These are phyloP conservation scores for Styphnolobium japonicum DNA, from an alignment of 306 rosid genomes.

Conservation along the genomic window DNA sequence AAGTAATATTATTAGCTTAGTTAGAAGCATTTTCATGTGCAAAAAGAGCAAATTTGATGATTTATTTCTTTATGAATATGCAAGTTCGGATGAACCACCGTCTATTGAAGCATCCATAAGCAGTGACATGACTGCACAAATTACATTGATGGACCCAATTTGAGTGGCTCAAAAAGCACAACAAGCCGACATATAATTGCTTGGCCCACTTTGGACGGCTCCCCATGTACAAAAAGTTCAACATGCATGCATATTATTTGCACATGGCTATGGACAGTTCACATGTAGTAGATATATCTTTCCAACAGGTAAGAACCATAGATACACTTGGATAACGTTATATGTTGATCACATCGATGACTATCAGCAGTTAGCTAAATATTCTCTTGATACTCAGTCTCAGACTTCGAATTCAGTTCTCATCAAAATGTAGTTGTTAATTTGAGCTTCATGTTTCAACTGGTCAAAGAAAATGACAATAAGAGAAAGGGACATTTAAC, in stretches of 20 bases:
- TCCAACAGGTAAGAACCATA: background rate
- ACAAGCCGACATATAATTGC: background rate
- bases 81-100: background rate
- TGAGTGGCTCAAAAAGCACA: background rate
- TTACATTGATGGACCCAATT: background rate
- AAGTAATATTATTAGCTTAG: background rate
- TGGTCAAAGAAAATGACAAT: constrained; percentile 1
- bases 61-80: background rate
- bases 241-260: constrained; percentile 1
- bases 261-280: background rate
- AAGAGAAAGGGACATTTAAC: background rate
- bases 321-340: background rate
- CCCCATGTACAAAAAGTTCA: constrained; percentile 19
- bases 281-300: background rate
- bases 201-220: constrained; percentile 25
- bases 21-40: background rate
- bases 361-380: background rate
- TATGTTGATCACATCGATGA: background rate
- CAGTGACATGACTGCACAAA: background rate
- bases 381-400: background rate
- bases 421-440: background rate
- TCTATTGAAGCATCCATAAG: background rate
- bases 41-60: background rate
- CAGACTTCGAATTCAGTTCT: background rate
- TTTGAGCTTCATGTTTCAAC: background rate